Evolutionary conservation across 148 eudicot genomes (phyloP), one percentile per base, ranked within the genome.

Genomic region (Pharnaceum exiguum): DNA sequence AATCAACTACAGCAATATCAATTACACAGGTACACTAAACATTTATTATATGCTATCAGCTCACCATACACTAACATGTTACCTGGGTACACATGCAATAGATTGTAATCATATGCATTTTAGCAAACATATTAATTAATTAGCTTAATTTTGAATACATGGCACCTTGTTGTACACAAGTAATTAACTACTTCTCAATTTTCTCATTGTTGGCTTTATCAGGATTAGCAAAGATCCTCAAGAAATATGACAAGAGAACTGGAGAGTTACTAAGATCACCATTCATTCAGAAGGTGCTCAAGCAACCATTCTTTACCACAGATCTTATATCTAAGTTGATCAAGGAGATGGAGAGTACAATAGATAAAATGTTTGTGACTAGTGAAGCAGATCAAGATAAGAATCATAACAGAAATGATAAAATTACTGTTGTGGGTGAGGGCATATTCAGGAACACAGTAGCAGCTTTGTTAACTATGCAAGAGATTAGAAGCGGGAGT

Each of bases 171-270:
- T 57, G 32, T 29, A 51, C 26, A 33, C 24, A 13, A 24, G 33
- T 43, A 57, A 47, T 13, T 36, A 21, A 28, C 5, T 26, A 10
- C 15, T 55, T 5, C n/a, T n/a, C n/a, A n/a, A n/a, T 25, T 45
- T n/a, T 5, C 7, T 8, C 15, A 2, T 23, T 27, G 7, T 44
- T 64, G n/a, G 16, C 18, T 3, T 7, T 42, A 25, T 61, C 26
- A 88, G 96, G 96, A n/a, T 57, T 88, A 63, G 89, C 89, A 3
- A 88, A 88, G 77, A 88, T 88, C 37, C 38, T 88, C 39, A 88
- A 88, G 79, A 88, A 85, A 67, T 85, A 82, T 32, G 93, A 88
- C 86, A 88, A 88, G 58, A 62, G 83, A 76, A 79, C 91, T 0
- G 89, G 96, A 0, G 82, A 86, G 31, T 42, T 85, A 8, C 13